Evolutionary conservation across 2,329 filamentous ascomycete species (phyloP).

Genomic region (Pseudocercospora musae): DNA sequence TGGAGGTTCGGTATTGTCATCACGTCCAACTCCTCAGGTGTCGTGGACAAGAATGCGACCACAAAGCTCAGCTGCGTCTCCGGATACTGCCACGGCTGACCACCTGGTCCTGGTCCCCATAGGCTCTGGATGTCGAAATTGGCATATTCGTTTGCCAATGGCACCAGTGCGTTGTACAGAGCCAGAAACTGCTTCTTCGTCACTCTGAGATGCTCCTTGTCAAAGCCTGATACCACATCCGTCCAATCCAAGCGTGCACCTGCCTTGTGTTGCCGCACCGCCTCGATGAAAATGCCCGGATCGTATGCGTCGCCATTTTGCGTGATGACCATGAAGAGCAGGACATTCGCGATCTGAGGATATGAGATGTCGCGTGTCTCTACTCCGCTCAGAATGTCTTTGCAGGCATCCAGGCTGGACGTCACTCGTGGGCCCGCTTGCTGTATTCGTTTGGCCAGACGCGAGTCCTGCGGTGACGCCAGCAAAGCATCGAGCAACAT

Average conservation of each 20-base stretch:
- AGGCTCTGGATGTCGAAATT: constrained; percentile 79
- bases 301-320: constrained; percentile 63
- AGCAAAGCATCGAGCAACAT: constrained; percentile 67
- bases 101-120: constrained; percentile 61
- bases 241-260: constrained; percentile 61
- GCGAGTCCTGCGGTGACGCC: constrained; percentile 54
- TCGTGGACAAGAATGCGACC: constrained; percentile 76
- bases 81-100: constrained; percentile 72
- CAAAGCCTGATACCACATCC: constrained; percentile 73
- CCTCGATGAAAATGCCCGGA: constrained; percentile 63
- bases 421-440: constrained; percentile 72
- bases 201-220: constrained; percentile 72
- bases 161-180: constrained; percentile 74
- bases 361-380: constrained; percentile 67
- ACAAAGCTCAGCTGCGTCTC: constrained; percentile 93
- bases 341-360: constrained; percentile 74
- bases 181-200: constrained; percentile 76
- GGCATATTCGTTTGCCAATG: constrained; percentile 61
- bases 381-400: constrained; percentile 55
- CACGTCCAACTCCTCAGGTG: constrained; percentile 73
- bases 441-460: constrained; percentile 65
- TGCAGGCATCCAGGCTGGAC: constrained; percentile 66
- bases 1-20: constrained; percentile 79
- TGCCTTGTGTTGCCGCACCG: constrained; percentile 53
- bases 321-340: constrained; percentile 67